Evolutionary conservation across 2,329 filamentous ascomycete genomes (phyloP), one percentile per base, ranked within the genome.

Genomic region (Pseudofabraea citricarpa): DNA sequence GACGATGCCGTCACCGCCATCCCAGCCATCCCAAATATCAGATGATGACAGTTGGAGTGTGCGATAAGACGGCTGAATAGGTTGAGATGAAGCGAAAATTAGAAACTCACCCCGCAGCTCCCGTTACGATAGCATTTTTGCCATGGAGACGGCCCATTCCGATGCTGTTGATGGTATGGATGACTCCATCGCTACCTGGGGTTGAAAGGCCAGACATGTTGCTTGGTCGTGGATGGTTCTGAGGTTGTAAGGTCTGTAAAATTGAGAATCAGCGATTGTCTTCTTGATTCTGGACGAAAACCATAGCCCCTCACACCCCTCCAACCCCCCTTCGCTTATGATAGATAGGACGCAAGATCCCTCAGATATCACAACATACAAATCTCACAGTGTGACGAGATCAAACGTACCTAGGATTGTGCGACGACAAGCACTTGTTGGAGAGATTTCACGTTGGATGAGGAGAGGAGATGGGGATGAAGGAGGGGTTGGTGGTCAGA

Each of bases 101-200:
- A 26, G 47, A 22, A 6, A 66, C 74, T 63, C 70, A 85, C 81
- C 82, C 81, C 57, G 79, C 83, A 51, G 80, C 83, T 56, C 83
- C 83, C 27, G 83, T 87, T 58, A 87, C 72, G 57, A 87, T 60
- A 6, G 64, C 60, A 47, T 67, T 66, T 49, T 64, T 65, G 29
- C 60, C 59, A 49, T 54, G 49, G 23, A 63, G 45, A 50, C 60
- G 56, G 44, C 60, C 61, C 55, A 63, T 60, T n/a, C 50, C 52
- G 40, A 63, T 44, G 44, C 58, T 58, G 50, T 64, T 64, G 51
- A 61, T 63, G 38, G 59, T 62, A 18, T 50, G 50, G 36, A 53
- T 39, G 26, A 43, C 47, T 40, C 44, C 46, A 26, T 23, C 42
- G 42, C 47, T 52, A 42, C 45, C 50, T 41, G 40, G 21, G 20